Evolutionary conservation across 495 filamentous ascomycete species (phyloP).

Genomic region (Podospora sp.): DNA sequence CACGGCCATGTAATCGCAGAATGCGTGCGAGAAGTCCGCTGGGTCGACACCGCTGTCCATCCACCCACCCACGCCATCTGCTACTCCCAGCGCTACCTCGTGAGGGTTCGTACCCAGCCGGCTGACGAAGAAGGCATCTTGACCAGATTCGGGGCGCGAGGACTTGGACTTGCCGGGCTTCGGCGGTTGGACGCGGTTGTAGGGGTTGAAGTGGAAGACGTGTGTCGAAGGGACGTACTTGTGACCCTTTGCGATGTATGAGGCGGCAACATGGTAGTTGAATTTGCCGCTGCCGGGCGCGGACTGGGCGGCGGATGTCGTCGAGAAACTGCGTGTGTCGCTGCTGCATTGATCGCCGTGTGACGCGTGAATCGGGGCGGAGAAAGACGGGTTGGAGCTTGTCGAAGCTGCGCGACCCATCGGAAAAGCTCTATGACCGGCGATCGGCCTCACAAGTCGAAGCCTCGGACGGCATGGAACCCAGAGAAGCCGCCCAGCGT

Average conservation of each 20-base stretch:
- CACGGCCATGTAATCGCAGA: conserved; percentile 87
- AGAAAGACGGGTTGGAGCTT: conserved; percentile 1
- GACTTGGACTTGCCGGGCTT: conserved; percentile 49
- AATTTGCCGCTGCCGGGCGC: conserved; percentile 43
- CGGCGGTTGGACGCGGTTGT: conserved; percentile 56
- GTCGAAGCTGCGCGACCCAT: conserved; percentile 1
- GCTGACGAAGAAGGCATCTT: conserved; percentile 95
- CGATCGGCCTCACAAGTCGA: neutral
- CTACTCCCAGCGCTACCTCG: conserved; percentile 77
- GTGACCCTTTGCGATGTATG: conserved; percentile 76
- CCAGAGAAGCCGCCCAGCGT: conserved; percentile 19
- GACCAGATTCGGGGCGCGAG: conserved; percentile 75
- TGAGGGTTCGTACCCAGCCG: conserved; percentile 61
- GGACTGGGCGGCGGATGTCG: conserved; percentile 17
- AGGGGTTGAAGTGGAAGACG: conserved; percentile 75
- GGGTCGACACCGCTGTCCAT: conserved; percentile 87
- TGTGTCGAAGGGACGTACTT: conserved; percentile 70
- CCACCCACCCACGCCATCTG: conserved; percentile 96
- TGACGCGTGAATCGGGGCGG: neutral
- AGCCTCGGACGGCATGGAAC: conserved; percentile 20
- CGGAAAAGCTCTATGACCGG: neutral
- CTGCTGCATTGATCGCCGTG: neutral
- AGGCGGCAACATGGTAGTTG: conserved; percentile 66
- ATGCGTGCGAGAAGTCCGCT: conserved; percentile 91
- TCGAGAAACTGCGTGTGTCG: neutral